Evolutionary conservation across 768 basidiomycete species (phyloP).

Genomic region (Cyathus striatus): DNA sequence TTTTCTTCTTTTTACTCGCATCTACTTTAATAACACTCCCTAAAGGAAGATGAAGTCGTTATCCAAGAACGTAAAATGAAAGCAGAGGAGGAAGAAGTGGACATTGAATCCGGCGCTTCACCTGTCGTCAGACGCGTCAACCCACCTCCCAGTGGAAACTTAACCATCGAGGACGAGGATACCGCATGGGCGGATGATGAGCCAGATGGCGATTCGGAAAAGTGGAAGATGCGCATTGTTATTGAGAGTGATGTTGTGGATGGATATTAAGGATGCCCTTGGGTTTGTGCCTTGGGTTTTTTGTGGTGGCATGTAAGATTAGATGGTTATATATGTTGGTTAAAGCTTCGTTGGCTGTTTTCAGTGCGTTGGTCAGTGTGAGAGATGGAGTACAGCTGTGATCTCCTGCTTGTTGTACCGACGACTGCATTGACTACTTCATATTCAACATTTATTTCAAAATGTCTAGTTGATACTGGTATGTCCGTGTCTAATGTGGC

Average conservation of each 20-base stretch:
- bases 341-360: no score
- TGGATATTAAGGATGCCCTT: conserved; percentile 51
- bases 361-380: no score
- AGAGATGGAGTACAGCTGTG: no score
- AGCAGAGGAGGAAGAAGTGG: conserved; percentile 80
- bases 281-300: conserved; percentile 98
- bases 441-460: no score
- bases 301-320: conserved; percentile 85
- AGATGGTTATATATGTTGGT: no score
- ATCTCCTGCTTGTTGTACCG: no score
- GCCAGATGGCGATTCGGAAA: conserved; percentile 63
- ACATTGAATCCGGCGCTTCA: conserved; percentile 58
- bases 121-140: conserved; percentile 12
- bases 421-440: no score
- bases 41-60: conserved; percentile 90
- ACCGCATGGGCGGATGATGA: conserved; percentile 75
- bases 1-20: conserved; percentile 8
- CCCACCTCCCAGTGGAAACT: background rate
- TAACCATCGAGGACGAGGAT: conserved; percentile 24
- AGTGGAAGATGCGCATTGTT: conserved; percentile 64
- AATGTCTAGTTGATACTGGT: no score
- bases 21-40: conserved; percentile 48
- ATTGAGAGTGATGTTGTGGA: conserved; percentile 49
- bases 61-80: conserved; percentile 72
- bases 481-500: no score